Base-by-base conservation (phyloP, 2,329 filamentous ascomycete genomes). In the Aspergillus persii region DNA sequence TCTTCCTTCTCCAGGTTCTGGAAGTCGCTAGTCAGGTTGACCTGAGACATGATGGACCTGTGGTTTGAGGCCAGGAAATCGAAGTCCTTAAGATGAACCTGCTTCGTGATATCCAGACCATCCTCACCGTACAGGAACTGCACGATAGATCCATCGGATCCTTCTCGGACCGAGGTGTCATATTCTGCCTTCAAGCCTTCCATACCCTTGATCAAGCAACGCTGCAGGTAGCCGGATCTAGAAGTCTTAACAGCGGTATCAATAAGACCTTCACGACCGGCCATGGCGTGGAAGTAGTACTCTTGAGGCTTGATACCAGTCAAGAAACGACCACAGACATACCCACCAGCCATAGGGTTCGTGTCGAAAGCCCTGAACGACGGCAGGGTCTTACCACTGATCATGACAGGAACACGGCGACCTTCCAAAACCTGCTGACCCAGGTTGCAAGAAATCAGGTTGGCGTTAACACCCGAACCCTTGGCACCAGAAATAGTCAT, bases 241-340 rank as follows among this genome's bases (percentile, higher is more conserved):
- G 94, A 96, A 1, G 95, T 99, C 80, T 99, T 99, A 75, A 99
- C 95, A 64, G 95, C 95, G 23, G 95, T 99, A 84, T 99, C 95
- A 72, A 99, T 99, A 65, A 99, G 81, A 82, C 95, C 95, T 83
- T 99, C 96, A 79, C 95, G 87, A 68, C 96, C 96, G 71, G 94
- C 95, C 96, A 99, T 99, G 76, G 96, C 92, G 84, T 99, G 95
- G 82, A 99, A 99, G 76, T 94, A 99, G 76, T 97, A 99, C 74
- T 99, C 96, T 71, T 99, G 95, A 4, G 95, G 95, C 56, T 94
- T 88, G 62, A 99, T 95, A 61, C 95, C 95, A 27, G 96, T 99
- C 82, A 99, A 89, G 85, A 99, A 99, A 74, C 95, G 92, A 71
- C 96, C 92, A 53, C 91, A 90, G 64, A 99, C 91, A 77, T 96